Conservation (phyloP, 192 early-diverging fungal species). For the Gigaspora rosea region DNA sequence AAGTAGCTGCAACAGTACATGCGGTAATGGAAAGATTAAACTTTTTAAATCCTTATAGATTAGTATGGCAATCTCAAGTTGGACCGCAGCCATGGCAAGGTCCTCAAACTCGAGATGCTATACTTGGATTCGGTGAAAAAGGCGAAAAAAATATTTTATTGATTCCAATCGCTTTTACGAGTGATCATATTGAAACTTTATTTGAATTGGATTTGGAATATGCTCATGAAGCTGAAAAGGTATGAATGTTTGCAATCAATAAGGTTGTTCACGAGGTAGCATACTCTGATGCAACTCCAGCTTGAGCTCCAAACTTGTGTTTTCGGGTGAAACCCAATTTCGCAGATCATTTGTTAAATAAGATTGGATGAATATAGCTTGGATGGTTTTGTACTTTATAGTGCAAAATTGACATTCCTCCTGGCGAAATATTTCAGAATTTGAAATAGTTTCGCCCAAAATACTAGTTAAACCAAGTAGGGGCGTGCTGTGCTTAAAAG, state of each 20-base stretch:
- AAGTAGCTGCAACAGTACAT: constrained; percentile 84
- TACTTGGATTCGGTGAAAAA: constrained; percentile 73
- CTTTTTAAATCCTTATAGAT: constrained; percentile 77
- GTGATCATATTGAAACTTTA: constrained; percentile 96
- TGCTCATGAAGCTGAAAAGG: constrained; percentile 78
- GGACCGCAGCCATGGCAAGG: constrained; percentile 92
- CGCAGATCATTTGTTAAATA: too few species aligned
- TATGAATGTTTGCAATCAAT: constrained; percentile 34
- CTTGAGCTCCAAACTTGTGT: too few species aligned
- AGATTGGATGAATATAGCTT: too few species aligned
- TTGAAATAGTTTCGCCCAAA: too few species aligned
- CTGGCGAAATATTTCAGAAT: too few species aligned
- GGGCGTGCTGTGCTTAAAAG: too few species aligned
- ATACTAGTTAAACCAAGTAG: too few species aligned
- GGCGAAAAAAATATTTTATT: constrained; percentile 82
- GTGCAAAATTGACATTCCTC: too few species aligned
- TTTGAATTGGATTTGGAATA: constrained; percentile 97
- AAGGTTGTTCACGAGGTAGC: too few species aligned
- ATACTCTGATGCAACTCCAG: too few species aligned
- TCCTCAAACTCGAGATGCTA: constrained; percentile 81
- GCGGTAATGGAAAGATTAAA: constrained; percentile 77
- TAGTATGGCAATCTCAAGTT: constrained; percentile 96
- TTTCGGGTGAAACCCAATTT: too few species aligned
- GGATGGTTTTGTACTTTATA: too few species aligned
- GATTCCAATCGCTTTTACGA: constrained; percentile 94